Percentiles rank a stretch among this genome's conserved stretches.
phyloP scores from a whole-genome alignment of 176 grass and related monocot species.

The Microstegium vimineum region DNA sequence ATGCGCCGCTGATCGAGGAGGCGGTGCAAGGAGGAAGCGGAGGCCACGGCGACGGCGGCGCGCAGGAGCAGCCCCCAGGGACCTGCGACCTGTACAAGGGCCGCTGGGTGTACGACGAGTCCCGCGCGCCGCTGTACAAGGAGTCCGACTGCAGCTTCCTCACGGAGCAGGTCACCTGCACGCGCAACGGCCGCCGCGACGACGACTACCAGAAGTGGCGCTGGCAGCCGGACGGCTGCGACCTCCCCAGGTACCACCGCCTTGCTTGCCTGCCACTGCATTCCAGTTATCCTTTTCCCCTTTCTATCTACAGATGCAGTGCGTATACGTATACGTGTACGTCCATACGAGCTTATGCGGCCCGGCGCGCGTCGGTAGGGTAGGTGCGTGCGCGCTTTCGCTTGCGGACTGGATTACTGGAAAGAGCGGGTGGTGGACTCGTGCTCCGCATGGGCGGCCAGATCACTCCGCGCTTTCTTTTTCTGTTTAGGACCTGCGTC shows the following conservation, averaged over 20 bases:
- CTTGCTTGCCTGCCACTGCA: neutral
- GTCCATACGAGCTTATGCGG: neutral
- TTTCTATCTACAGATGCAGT: neutral
- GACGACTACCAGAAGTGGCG: conserved; percentile 90
- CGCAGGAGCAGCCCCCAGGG: neutral
- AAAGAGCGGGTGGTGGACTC: conserved; percentile 18
- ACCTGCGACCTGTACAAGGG: conserved; percentile 64
- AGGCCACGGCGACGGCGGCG: neutral
- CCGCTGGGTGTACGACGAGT: conserved; percentile 67
- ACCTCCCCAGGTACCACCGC: conserved; percentile 57
- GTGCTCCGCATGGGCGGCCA: conserved; percentile 22
- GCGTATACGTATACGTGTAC: neutral
- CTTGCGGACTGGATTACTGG: neutral
- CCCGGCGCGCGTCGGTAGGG: neutral
- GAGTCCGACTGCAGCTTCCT: conserved; percentile 70
- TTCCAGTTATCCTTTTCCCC: neutral
- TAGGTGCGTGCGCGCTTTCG: conserved; percentile 29
- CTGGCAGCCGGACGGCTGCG: conserved; percentile 78
- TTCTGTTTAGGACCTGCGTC: neutral
- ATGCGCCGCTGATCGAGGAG: neutral
- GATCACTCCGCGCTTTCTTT: conserved; percentile 5
- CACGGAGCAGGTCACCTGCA: conserved; percentile 93
- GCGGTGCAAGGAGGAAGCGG: neutral
- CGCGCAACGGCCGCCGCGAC: conserved; percentile 82
- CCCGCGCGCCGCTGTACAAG: conserved; percentile 56